Evolutionary conservation across 306 rosid genomes (phyloP).

Genomic region (Hippophae tibetana): DNA sequence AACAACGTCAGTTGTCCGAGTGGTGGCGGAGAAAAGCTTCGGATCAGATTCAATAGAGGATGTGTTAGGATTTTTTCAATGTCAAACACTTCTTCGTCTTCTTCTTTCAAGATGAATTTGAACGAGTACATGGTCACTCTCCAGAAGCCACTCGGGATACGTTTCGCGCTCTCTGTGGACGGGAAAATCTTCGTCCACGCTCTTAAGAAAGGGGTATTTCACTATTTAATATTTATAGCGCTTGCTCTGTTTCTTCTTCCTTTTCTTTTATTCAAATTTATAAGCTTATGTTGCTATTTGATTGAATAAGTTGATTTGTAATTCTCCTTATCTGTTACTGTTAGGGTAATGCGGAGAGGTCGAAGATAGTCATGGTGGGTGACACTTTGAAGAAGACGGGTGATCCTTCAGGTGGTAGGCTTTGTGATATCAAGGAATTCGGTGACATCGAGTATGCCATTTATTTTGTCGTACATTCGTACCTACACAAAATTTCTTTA

Average conservation of each 20-base stretch:
- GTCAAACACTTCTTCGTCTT: slow-evolving; percentile 21
- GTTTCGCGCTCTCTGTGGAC: slow-evolving; percentile 67
- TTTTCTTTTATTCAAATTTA: not conserved
- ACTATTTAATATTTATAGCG: not conserved
- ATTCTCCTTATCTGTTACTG: slow-evolving; percentile 1
- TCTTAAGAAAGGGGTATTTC: slow-evolving; percentile 71
- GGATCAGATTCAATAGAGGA: slow-evolving; percentile 26
- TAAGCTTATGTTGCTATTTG: slow-evolving; percentile 1
- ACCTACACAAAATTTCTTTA: not conserved
- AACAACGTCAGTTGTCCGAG: slow-evolving; percentile 4
- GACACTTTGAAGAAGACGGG: slow-evolving; percentile 82
- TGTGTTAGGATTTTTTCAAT: slow-evolving; percentile 35
- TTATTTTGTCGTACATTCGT: not conserved
- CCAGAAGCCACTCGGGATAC: slow-evolving; percentile 77
- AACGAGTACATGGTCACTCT: slow-evolving; percentile 85
- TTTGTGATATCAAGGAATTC: slow-evolving; percentile 45
- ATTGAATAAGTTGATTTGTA: not conserved
- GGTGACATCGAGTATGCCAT: slow-evolving; percentile 52
- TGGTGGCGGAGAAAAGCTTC: slow-evolving; percentile 4
- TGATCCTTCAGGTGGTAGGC: slow-evolving; percentile 48
- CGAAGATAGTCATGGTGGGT: slow-evolving; percentile 88
- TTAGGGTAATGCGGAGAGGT: slow-evolving; percentile 87
- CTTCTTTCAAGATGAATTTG: slow-evolving; percentile 61
- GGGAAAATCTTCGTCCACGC: slow-evolving; percentile 81
- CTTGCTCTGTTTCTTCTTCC: not conserved